These are phyloP conservation scores for Beta corolliflora DNA, from an alignment of 179 eudicot species.

Conservation along the genomic window DNA sequence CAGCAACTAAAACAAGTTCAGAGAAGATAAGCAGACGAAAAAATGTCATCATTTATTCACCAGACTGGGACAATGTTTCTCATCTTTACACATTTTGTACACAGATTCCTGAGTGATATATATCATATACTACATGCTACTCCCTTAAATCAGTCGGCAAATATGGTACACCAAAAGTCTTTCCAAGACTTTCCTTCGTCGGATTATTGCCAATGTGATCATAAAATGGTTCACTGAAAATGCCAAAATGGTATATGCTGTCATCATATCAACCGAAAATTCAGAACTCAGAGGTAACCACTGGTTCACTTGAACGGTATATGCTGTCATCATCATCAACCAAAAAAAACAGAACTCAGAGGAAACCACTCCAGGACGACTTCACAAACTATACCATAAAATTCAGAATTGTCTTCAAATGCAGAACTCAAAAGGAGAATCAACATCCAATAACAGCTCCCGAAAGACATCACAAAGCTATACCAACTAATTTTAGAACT, in stretches of 20 bases:
- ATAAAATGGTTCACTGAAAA: too few species aligned
- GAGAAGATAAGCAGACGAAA: background rate
- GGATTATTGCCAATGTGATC: too few species aligned
- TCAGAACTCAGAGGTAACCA: too few species aligned
- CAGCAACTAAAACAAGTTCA: background rate
- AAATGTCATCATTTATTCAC: slow-evolving; percentile 10
- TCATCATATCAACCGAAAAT: too few species aligned
- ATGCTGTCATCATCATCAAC: background rate
- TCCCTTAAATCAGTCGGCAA: background rate
- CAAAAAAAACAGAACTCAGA: background rate
- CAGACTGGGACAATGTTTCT: background rate
- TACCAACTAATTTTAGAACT: too few species aligned
- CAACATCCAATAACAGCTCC: background rate
- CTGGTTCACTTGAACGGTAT: background rate
- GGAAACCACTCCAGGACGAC: too few species aligned
- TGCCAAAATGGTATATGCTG: too few species aligned
- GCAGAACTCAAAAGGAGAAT: too few species aligned
- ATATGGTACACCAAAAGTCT: slow-evolving; percentile 5
- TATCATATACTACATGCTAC: slow-evolving; percentile 16
- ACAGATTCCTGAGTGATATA: slow-evolving; percentile 13
- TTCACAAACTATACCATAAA: too few species aligned
- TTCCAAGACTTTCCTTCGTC: background rate
- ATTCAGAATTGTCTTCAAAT: too few species aligned
- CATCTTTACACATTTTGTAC: slow-evolving; percentile 20
- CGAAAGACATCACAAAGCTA: background rate